Evolutionary conservation across 2,329 filamentous ascomycete species (phyloP).

Genomic region (Elsinoe batatas): DNA sequence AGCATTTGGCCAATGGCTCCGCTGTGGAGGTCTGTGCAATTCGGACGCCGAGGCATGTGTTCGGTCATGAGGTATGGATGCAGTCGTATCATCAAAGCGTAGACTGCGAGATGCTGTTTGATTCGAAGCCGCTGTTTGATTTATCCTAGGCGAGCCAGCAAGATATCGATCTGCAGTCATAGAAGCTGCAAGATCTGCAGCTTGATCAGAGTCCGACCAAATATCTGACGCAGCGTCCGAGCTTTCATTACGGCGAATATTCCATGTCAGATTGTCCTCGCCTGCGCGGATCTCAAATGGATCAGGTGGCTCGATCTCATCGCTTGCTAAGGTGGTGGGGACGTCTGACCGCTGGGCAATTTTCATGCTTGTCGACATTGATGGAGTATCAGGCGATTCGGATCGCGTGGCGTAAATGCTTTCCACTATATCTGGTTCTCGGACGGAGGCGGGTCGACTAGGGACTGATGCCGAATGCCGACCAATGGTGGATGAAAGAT

Average conservation of each 20-base stretch:
- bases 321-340: too few relatives aligned
- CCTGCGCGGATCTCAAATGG: conserved; percentile 26
- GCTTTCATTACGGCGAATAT: conserved; percentile 23
- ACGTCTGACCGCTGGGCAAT: too few relatives aligned
- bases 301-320: conserved; percentile 3
- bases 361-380: background rate
- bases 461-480: background rate
- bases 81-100: background rate
- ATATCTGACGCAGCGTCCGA: conserved; percentile 21
- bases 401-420: background rate
- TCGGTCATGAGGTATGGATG: background rate
- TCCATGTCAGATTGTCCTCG: conserved; percentile 30
- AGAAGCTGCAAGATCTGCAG: conserved; percentile 24
- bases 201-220: conserved; percentile 25
- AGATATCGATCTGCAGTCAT: conserved; percentile 10
- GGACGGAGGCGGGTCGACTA: background rate
- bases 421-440: background rate
- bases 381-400: background rate
- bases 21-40: background rate
- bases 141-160: background rate
- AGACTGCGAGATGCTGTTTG: background rate
- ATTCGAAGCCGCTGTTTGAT: background rate
- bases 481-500: background rate
- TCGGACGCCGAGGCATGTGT: background rate
- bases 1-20: background rate